phyloP scores from a whole-genome alignment of 1,139 yeast species.

The Pichia norvegensis region DNA sequence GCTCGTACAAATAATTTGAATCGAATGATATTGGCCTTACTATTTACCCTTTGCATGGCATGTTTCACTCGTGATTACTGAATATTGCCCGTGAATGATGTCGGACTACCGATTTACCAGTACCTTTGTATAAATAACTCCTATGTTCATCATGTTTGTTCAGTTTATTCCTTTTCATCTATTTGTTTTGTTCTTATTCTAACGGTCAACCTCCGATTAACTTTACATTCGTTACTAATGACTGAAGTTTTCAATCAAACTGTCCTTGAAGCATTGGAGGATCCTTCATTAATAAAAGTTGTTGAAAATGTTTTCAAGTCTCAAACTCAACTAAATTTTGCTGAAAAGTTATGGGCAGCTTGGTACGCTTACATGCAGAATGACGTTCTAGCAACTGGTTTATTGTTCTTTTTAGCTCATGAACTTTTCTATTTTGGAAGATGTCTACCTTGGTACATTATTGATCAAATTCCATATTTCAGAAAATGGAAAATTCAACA shows the following conservation, averaged over 20 bases:
- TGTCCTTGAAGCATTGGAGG: slow-evolving; percentile 16
- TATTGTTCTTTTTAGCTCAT: slow-evolving; percentile 67
- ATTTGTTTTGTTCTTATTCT: background rate
- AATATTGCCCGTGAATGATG: background rate
- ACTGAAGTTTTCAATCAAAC: slow-evolving; percentile 28
- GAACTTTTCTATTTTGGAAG: slow-evolving; percentile 81
- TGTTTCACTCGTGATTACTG: background rate
- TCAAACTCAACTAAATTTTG: slow-evolving; percentile 35
- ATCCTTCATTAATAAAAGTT: slow-evolving; percentile 29
- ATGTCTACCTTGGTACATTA: slow-evolving; percentile 80
- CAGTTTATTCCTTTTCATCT: background rate
- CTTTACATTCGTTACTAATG: slow-evolving; percentile 14
- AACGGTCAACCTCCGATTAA: background rate
- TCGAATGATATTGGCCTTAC: background rate
- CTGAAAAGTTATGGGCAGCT: slow-evolving; percentile 70
- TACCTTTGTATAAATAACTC: background rate
- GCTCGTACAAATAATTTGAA: background rate
- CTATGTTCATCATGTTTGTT: background rate
- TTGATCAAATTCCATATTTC: slow-evolving; percentile 71
- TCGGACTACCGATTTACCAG: background rate
- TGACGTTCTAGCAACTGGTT: slow-evolving; percentile 78
- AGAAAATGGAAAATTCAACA: slow-evolving; percentile 79
- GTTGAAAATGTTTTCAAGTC: slow-evolving; percentile 29
- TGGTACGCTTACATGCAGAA: slow-evolving; percentile 73
- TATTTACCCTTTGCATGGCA: background rate